phyloP scores from a whole-genome alignment of 345 rosid species.

The Microthlaspi erraticum region DNA sequence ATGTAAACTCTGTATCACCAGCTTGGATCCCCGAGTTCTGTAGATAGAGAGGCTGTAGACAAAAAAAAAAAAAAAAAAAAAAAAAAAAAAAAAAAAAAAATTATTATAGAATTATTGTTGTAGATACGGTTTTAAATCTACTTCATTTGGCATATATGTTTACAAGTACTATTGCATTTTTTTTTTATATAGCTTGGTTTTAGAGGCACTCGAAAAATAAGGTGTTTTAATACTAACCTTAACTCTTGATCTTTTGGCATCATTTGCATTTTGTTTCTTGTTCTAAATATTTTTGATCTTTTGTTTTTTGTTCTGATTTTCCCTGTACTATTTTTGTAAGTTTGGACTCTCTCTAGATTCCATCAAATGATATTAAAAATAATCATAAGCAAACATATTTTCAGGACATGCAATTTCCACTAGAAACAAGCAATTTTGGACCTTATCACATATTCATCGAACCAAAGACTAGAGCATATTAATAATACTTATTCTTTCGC shows the following conservation, averaged over 20 bases:
- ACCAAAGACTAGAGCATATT: not conserved
- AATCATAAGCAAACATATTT: not conserved
- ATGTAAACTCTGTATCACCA: too few species aligned
- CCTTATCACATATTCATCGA: not conserved
- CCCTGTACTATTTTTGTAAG: not conserved
- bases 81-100: too few species aligned
- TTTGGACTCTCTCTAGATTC: not conserved
- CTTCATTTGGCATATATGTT: constrained; percentile 4
- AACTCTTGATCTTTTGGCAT: not conserved
- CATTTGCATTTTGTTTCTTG: not conserved
- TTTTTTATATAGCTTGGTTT: not conserved
- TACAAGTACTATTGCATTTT: not conserved
- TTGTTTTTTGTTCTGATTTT: not conserved
- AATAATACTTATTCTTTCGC: not conserved
- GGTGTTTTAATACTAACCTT: not conserved
- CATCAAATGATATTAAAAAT: not conserved
- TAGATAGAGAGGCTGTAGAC: too few species aligned
- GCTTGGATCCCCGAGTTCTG: too few species aligned
- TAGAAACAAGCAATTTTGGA: not conserved
- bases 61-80: too few species aligned
- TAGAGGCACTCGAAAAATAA: not conserved
- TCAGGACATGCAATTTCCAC: not conserved
- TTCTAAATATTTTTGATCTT: too few species aligned
- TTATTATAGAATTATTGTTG: too few species aligned
- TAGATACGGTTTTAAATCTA: not conserved